Base-by-base conservation (phyloP, 805 yeast species). In the Teunomyces cretensis region DNA sequence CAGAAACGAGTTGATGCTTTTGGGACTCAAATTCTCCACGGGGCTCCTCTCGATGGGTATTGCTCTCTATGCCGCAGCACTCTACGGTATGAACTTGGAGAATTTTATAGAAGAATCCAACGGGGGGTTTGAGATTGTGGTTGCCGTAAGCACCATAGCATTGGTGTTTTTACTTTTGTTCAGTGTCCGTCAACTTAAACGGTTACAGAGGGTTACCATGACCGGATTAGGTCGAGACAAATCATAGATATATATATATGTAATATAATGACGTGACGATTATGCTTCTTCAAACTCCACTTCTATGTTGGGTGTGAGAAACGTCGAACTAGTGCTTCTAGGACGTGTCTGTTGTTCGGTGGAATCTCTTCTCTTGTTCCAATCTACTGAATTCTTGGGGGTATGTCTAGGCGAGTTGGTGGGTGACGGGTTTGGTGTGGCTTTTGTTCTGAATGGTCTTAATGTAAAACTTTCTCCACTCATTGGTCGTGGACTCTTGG, bases 81-180 rank as follows among this genome's bases (percentile, higher is more conserved):
- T 89, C 9, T 94, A 91, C 64, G 99, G 99, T 30, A 94, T 94
- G 99, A 94, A 94, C 65, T 70, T 94, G 62, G 88, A 86, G 58
- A 94, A 92, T 65, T 90, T 87, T 33, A 83, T 94, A 16, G 99
- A 94, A 61, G 96, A 90, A 45, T 70, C 82, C 1, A 76, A 78
- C 44, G 75, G 76, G 51, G 97, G 97, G 27, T 87, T 89, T 59
- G 71, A 68, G 48, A 35, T 56, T 6, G 61, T 70, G 5, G 61
- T 81, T 5, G 62, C 74, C 1, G 48, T 72, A 1, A 69, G 84
- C 0, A 68, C 81, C 2, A 57, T 79, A 8, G 41, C 66, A 2
- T 53, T 79, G 30, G 45, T 74, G 0, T 52, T 69, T 6, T 67
- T 90, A 9, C 78, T 88, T 43, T 58, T 64, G 4, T 64, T 73